phyloP scores from a whole-genome alignment of 129 eudicot genomes.

The Logfia minima region DNA sequence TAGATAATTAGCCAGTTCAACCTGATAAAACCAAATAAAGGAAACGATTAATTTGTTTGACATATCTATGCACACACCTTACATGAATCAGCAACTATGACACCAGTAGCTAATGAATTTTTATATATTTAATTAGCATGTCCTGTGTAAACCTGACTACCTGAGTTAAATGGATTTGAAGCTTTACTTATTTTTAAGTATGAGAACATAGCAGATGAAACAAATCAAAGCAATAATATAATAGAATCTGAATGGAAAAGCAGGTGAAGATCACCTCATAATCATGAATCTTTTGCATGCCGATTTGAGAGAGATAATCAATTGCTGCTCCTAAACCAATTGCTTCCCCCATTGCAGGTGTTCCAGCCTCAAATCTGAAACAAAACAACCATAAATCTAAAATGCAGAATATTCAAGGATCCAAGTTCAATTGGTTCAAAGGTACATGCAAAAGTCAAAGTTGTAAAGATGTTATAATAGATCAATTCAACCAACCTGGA shows the following conservation, averaged over 20 bases:
- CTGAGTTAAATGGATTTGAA: neutral
- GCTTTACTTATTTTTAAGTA: neutral
- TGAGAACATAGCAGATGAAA: constrained; percentile 2
- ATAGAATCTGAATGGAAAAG: neutral
- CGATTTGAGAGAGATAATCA: constrained; percentile 86
- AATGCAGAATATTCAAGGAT: neutral
- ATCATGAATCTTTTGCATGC: constrained; percentile 98
- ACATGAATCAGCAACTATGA: constrained; percentile 1
- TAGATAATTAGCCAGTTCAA: constrained; percentile 70
- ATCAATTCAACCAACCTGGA: constrained; percentile 61
- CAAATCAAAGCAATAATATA: neutral
- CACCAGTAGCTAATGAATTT: neutral
- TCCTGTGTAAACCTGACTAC: neutral
- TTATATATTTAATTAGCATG: neutral
- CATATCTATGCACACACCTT: neutral
- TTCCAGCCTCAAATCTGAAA: constrained; percentile 94
- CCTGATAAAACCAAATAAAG: constrained; percentile 41
- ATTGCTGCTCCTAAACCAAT: constrained; percentile 98
- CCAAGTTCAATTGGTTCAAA: neutral
- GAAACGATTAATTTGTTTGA: neutral
- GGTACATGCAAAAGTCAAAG: neutral
- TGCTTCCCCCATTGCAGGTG: constrained; percentile 98
- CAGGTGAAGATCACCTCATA: constrained; percentile 61
- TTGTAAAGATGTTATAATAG: constrained; percentile 1
- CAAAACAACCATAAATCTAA: constrained; percentile 9